Evolutionary conservation across 1,284 basidiomycete species (phyloP), one percentile per base, ranked within the genome.

Genomic region (Anthracocystis walkeri): DNA sequence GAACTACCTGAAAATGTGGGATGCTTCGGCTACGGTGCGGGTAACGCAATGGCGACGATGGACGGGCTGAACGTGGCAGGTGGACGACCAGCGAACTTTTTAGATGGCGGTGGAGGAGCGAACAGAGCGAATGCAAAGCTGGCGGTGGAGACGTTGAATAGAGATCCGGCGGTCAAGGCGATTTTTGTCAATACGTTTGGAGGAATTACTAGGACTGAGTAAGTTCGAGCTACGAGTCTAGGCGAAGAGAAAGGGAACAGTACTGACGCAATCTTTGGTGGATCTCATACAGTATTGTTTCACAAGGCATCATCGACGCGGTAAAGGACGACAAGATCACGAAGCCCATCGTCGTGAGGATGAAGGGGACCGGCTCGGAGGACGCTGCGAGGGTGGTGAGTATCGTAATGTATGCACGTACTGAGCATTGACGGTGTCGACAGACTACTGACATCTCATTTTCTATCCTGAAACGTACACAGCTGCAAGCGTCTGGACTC

Each of bases 161-260:
- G 72, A n/a, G 76, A 81, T 52, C 57, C 63, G 1, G 67, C 67
- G 23, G 79, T 81, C 4, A 77, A 78, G 33, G 63, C 70, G 3
- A 78, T 81, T 67, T 78, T 81, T 61, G 70, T 81, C 41, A 81
- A 81, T 38, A 67, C 69, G 0, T 80, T 81, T 49, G 79, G 78
- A 4, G 78, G 79, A 0, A 77, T 81, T 51, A 81, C 79, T 1
- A 33, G 65, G 21, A 78, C 72, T 3, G 77, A 78, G 48, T 49
- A 45, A 40, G 65, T 67, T 12, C 5, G n/a, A 7, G 7, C 10
- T 40, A 4, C 23, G 23, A 29, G 2, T 40, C 4, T 38, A 14
- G 31, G 20, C 23, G 5, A 40, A 46, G 12, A 12, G 20, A 4
- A 7, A 23, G 11, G 31, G 18, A 3, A 23, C 35, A 33, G 16